A percentile compares a stretch with the other conserved stretches of the same genome.
Evolutionary conservation across 2,329 filamentous ascomycete species (phyloP).

Genomic region (Apiospora malaysiana): DNA sequence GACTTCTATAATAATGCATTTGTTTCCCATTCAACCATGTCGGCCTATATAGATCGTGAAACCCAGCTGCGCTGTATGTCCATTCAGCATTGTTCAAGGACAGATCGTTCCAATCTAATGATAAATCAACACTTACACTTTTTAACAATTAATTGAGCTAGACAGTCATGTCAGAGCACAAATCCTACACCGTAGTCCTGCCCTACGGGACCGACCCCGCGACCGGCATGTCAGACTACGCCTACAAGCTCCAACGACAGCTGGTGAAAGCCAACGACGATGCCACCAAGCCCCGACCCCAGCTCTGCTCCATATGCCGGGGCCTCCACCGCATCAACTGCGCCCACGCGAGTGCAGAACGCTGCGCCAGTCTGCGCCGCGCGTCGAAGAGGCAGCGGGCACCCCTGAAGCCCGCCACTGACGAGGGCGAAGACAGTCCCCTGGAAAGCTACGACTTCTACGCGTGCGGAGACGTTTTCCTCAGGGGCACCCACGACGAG

Average conservation of each 20-base stretch:
- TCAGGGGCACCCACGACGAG: not conserved
- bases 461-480: not conserved
- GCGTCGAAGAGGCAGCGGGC: not conserved
- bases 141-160: not conserved
- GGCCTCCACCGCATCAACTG: not conserved
- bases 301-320: not conserved
- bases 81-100: not conserved
- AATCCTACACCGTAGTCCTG: not conserved
- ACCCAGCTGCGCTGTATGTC: no score
- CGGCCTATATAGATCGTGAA: not conserved
- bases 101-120: not conserved
- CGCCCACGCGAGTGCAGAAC: not conserved
- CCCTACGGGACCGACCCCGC: not conserved
- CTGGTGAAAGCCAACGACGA: not conserved
- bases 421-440: not conserved
- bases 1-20: not conserved
- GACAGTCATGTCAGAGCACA: not conserved
- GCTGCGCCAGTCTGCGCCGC: not conserved
- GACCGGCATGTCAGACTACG: not conserved
- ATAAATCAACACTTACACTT: no score
- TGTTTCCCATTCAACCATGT: not conserved
- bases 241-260: not conserved
- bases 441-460: slow-evolving; percentile 1
- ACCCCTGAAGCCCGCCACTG: not conserved
- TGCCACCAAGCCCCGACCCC: not conserved